Evolutionary conservation across 805 yeast genomes (phyloP).

Genomic region (Myxozyma geophila): DNA sequence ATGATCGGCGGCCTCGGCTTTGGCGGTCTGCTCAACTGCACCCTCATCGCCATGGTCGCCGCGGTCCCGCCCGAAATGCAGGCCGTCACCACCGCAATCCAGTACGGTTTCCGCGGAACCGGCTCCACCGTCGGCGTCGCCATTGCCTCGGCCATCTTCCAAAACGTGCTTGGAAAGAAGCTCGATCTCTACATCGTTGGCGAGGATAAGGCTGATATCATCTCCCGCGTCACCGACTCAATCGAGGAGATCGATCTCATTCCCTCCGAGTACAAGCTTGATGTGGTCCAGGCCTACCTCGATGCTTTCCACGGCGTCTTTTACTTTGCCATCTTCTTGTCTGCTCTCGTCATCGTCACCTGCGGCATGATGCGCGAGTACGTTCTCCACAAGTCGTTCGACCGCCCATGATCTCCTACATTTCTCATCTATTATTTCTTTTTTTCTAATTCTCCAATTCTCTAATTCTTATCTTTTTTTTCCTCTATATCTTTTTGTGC

Average conservation of each 20-base stretch:
- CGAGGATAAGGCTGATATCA: conserved; percentile 27
- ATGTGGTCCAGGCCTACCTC: conserved; percentile 32
- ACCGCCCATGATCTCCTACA: background rate
- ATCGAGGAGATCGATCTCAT: conserved; percentile 29
- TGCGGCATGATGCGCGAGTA: conserved; percentile 35
- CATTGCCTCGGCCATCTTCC: conserved; percentile 61
- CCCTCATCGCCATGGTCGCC: conserved; percentile 66
- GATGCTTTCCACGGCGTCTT: conserved; percentile 36
- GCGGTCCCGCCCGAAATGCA: conserved; percentile 63
- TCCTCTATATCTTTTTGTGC: background rate
- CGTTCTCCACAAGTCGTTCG: conserved; percentile 22
- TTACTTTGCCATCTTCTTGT: conserved; percentile 29
- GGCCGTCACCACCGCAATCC: conserved; percentile 76
- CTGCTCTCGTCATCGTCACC: conserved; percentile 25
- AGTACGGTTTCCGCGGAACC: conserved; percentile 72
- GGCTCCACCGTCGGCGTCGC: conserved; percentile 74
- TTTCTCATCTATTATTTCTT: background rate
- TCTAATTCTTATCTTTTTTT: too few relatives aligned
- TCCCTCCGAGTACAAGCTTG: conserved; percentile 23
- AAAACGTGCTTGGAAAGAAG: conserved; percentile 45
- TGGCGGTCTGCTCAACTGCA: conserved; percentile 60
- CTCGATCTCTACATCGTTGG: conserved; percentile 35
- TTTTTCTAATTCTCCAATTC: background rate
- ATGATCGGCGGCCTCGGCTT: conserved; percentile 61
- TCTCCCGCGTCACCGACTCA: conserved; percentile 30